phyloP scores from a whole-genome alignment of 106 monocot species.

The Xerophyta viscosa region DNA sequence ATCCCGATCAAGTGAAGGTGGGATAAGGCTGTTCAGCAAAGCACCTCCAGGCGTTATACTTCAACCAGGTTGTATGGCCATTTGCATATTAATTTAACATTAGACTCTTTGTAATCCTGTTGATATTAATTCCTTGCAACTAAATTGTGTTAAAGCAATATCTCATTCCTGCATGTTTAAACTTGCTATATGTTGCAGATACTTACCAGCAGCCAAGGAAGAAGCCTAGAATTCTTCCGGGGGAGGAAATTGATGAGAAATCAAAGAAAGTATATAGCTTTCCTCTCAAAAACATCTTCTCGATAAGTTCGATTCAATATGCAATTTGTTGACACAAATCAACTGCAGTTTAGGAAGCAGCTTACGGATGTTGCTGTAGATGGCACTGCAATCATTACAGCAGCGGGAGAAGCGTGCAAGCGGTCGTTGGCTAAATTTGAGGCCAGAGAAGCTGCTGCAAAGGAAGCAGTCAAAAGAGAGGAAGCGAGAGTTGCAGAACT shows the following conservation, averaged over 20 bases:
- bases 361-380: constrained; percentile 47
- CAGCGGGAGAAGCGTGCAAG: constrained; percentile 34
- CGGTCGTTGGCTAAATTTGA: constrained; percentile 50
- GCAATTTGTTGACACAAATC: too few species aligned
- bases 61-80: constrained; percentile 37
- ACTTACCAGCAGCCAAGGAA: constrained; percentile 25
- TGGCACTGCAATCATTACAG: constrained; percentile 42
- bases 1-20: constrained; percentile 23
- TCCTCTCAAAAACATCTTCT: neutral
- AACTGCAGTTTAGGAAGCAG: constrained; percentile 55
- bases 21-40: constrained; percentile 57
- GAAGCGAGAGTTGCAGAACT: constrained; percentile 70
- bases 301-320: neutral
- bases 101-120: neutral
- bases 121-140: too few species aligned
- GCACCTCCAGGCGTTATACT: constrained; percentile 63
- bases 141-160: neutral
- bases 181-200: constrained; percentile 37
- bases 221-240: constrained; percentile 71
- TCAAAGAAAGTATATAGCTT: constrained; percentile 58
- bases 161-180: constrained; percentile 12
- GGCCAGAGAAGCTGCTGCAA: constrained; percentile 60
- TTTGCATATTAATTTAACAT: neutral
- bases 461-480: constrained; percentile 57
- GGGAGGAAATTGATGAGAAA: constrained; percentile 76